Base-by-base conservation (phyloP, 495 filamentous ascomycete species). In the Talaromyces trachyspermus region DNA sequence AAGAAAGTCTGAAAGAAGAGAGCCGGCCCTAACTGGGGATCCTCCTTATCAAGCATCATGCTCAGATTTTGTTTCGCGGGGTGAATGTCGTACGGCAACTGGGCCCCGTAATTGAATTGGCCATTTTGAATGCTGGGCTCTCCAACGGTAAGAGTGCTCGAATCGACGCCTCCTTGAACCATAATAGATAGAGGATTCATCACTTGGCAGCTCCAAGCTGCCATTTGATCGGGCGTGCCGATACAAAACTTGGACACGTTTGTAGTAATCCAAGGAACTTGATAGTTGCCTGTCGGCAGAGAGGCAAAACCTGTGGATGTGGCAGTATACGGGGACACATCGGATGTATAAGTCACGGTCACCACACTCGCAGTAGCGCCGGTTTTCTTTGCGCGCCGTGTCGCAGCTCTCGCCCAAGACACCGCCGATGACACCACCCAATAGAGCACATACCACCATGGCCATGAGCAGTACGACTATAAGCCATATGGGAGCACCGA, bases 1-100 rank as follows among this genome's bases (percentile, higher is more conserved):
- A 89, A 92, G 6, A 66, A 49, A 22, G 83, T 54, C 50, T 77
- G 70, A 54, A 89, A 86, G 53, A 83, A 86, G 62, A 79, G 85
- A 4, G 88, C 88, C 2, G 88, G 84, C 3, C 89, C 89, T 48
- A 79, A 68, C 26, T 61, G 59, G 15, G 70, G 59, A 25, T 75
- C 70, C 50, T 84, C 77, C 37, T 71, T 72, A 61, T 95, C 88
- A 40, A 68, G 70, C 38, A 88, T 84, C 19, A 88, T 67, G 11
- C 66, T 66, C 23, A 95, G 58, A 4, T 62, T 56, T 51, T 77
- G 61, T 2, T 71, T 65, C 1, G 59, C 53, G 2, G 60, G 57
- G 2, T 54, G 52, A 1, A 61, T 51, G 15, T 88, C 59, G 24
- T 68, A 55, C 0, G 88, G 88, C 6, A 80, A 73, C 54, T 95